These are phyloP conservation scores for Thozetella sp. DNA, from an alignment of 495 filamentous ascomycete species.

Conservation along the genomic window DNA sequence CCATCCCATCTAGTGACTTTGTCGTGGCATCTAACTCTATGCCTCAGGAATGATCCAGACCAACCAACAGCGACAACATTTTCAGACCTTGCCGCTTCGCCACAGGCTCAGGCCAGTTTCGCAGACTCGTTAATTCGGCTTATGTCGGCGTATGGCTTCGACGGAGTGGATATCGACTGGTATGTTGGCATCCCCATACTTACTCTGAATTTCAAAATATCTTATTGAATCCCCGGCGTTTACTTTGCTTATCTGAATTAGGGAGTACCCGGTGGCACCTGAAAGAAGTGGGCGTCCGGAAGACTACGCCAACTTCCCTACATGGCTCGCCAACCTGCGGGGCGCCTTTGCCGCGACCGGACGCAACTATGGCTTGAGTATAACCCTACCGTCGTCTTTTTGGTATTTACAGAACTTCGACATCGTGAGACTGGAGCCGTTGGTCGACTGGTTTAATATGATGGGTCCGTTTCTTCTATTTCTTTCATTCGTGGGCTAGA, in stretches of 20 bases:
- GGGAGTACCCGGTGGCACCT: slow-evolving; percentile 41
- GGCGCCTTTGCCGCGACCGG: background rate
- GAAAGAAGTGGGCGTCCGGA: slow-evolving; percentile 32
- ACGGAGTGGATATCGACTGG: slow-evolving; percentile 64
- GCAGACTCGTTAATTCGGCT: slow-evolving; percentile 39
- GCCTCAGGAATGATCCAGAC: slow-evolving; percentile 10
- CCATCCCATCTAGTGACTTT: too few species aligned
- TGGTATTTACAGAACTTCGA: slow-evolving; percentile 62
- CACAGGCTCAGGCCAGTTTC: slow-evolving; percentile 37
- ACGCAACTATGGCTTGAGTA: slow-evolving; percentile 6
- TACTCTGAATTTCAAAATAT: too few species aligned
- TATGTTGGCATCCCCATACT: too few species aligned
- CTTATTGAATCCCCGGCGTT: too few species aligned
- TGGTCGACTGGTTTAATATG: slow-evolving; percentile 55
- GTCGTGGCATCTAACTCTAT: too few species aligned
- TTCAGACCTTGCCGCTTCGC: slow-evolving; percentile 18
- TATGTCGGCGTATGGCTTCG: slow-evolving; percentile 49
- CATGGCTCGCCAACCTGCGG: slow-evolving; percentile 29
- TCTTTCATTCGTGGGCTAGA: too few species aligned
- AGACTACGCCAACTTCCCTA: slow-evolving; percentile 39
- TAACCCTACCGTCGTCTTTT: slow-evolving; percentile 48
- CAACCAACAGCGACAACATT: slow-evolving; percentile 14
- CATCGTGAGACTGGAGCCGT: slow-evolving; percentile 29
- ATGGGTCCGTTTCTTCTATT: too few species aligned
- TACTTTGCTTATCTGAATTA: too few species aligned